Percentiles rank a stretch among this genome's conserved stretches.
Evolutionary conservation across 768 basidiomycete genomes (phyloP).

Genomic region (Pholiota microspora): DNA sequence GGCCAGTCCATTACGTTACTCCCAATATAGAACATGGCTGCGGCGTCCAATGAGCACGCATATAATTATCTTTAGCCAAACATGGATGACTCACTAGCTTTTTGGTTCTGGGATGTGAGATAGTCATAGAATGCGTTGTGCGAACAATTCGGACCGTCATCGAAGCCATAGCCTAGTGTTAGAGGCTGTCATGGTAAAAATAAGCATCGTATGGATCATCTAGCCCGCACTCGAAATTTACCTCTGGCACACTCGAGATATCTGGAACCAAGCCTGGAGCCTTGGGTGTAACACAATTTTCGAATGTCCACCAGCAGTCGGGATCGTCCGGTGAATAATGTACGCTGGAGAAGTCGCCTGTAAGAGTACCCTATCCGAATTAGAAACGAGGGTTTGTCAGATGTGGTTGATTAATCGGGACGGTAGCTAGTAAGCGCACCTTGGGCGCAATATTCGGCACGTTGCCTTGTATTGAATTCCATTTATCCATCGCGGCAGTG

Average conservation of each 20-base stretch:
- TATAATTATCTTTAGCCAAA: background rate
- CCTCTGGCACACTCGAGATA: slow-evolving; percentile 47
- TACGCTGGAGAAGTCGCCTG: slow-evolving; percentile 29
- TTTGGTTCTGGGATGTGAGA: slow-evolving; percentile 49
- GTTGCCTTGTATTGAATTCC: slow-evolving; percentile 35
- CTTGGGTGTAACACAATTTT: slow-evolving; percentile 49
- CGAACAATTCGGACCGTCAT: slow-evolving; percentile 65
- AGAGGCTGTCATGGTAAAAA: slow-evolving; percentile 35
- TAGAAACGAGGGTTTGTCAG: slow-evolving; percentile 1
- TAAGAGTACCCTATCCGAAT: slow-evolving; percentile 17
- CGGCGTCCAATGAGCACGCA: background rate
- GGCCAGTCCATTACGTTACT: slow-evolving; percentile 58
- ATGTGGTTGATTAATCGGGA: background rate
- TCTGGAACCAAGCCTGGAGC: slow-evolving; percentile 40
- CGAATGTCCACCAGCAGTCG: slow-evolving; percentile 52
- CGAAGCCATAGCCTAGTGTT: slow-evolving; percentile 60
- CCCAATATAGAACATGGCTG: slow-evolving; percentile 64
- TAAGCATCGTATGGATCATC: background rate
- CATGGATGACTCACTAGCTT: slow-evolving; percentile 46
- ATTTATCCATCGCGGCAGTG: slow-evolving; percentile 38
- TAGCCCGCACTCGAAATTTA: slow-evolving; percentile 7
- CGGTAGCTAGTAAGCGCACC: slow-evolving; percentile 20
- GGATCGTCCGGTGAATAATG: slow-evolving; percentile 41
- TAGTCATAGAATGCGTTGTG: slow-evolving; percentile 64
- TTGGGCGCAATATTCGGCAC: slow-evolving; percentile 51